Conservation (phyloP, 225 moss, liverwort and hornwort species). For the Takakia lepidozioides region DNA sequence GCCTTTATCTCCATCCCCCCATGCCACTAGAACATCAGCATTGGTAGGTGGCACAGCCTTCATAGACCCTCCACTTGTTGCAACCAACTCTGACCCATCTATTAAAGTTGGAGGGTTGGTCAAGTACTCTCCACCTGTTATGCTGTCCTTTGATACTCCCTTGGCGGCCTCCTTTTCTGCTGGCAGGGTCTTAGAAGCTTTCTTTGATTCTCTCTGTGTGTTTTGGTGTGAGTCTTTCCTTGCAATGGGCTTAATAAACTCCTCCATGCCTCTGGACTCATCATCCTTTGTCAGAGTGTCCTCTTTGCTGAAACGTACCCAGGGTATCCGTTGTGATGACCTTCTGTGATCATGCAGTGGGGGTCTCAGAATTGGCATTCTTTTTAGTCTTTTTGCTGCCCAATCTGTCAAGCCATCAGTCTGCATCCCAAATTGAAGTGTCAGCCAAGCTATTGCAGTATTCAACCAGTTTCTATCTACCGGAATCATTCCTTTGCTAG, state of each 20-base stretch:
- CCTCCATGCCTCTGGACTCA: conserved; percentile 3
- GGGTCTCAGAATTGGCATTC: conserved; percentile 7
- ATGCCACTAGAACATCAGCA: background rate
- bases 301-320: conserved; percentile 19
- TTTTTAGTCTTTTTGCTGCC: conserved; percentile 12
- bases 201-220: conserved; percentile 15
- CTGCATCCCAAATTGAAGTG: conserved; percentile 6
- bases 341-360: conserved; percentile 26
- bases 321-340: conserved; percentile 21
- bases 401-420: conserved; percentile 37
- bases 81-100: background rate
- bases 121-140: too few relatives aligned
- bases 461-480: too few relatives aligned
- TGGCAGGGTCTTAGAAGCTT: background rate
- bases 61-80: background rate
- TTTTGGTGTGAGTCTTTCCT: conserved; percentile 21
- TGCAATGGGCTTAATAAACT: conserved; percentile 8
- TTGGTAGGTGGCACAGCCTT: background rate
- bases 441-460: background rate
- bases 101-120: background rate
- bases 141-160: background rate
- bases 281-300: background rate
- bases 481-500: too few relatives aligned
- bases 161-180: background rate
- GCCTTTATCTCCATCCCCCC: too few relatives aligned